Conservation (phyloP, 192 early-diverging fungal genomes). For the Coemansia umbellata region DNA sequence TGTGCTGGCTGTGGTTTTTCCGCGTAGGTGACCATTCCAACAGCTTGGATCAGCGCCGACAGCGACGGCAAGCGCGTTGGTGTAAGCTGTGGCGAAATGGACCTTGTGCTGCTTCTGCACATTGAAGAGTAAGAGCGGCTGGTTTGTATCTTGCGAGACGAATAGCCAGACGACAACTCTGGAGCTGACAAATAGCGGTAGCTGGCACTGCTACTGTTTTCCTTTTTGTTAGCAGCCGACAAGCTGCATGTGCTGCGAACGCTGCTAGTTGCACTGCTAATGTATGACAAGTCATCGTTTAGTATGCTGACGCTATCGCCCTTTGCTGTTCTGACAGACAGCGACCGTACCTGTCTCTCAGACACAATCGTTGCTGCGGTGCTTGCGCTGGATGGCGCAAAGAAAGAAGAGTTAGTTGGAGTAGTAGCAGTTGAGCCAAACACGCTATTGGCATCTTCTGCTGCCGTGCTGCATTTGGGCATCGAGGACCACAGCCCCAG, state of each 20-base stretch:
- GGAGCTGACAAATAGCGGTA: conserved; percentile 11
- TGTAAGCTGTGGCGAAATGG: conserved; percentile 13
- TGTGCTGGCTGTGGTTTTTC: background rate
- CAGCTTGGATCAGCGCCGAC: conserved; percentile 26
- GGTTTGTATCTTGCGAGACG: conserved; percentile 7
- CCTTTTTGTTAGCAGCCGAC: background rate
- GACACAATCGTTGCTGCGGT: background rate
- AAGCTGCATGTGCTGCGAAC: background rate
- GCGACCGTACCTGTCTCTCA: conserved; percentile 26
- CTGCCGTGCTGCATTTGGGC: background rate
- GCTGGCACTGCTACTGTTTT: conserved; percentile 2
- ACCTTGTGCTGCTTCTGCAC: background rate
- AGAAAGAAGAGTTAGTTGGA: too few species aligned
- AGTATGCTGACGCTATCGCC: conserved; percentile 38
- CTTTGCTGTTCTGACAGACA: conserved; percentile 27
- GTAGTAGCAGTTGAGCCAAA: too few species aligned
- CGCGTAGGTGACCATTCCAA: conserved; percentile 5
- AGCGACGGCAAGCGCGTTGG: conserved; percentile 23
- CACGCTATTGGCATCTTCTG: background rate
- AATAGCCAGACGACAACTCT: conserved; percentile 10
- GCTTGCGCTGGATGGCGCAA: too few species aligned
- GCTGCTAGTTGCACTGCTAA: background rate
- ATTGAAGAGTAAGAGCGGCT: conserved; percentile 10
- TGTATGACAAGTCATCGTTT: conserved; percentile 39
- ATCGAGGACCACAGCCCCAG: conserved; percentile 6